Evolutionary conservation across 805 yeast genomes (phyloP), one percentile per base, ranked within the genome.

Genomic region (Candida rishiriensis): DNA sequence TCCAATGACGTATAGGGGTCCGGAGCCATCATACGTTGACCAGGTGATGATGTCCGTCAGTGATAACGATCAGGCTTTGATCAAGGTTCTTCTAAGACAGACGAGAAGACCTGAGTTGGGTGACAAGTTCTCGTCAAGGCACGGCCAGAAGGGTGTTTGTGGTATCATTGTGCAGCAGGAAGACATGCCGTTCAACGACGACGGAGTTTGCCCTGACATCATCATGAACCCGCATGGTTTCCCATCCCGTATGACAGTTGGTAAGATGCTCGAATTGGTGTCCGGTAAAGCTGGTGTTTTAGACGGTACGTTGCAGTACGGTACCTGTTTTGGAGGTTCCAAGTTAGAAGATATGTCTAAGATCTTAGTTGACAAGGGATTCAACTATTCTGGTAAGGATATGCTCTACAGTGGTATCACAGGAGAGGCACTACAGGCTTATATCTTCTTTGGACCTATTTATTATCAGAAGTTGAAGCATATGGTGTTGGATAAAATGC

Each of bases 191-290:
- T 91, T 91, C 68, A 88, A 83, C 61, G 98, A 93, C 56, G 78
- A 82, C 46, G 99, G 99, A 62, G 78, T 93, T 21, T 73, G 80
- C 3, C 99, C 99, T 0, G 99, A 91, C 69, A 90, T 91, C 52
- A 91, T 91, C 59, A 91, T 91, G 97, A 91, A 91, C 61, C 99
- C 99, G 1, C 99, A 91, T 65, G 99, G 97, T 71, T 93, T 91
- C 83, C 99, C 99, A 50, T 91, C 98, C 31, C 95, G 99, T 78
- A 93, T 93, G 99, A 93, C 99, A 34, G 98, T 93, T 15, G 99
- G 99, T 47, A 93, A 93, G 68, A 91, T 93, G 98, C 81, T 93
- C 53, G 99, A 93, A 66, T 74, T 91, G 50, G 85, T 93, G 18
- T 85, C 96, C 29, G 99, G 99, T 55, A 93, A 93, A 62, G 99